A percentile compares a stretch with the other conserved stretches of the same genome.
These are phyloP conservation scores for Moniliophthora roreri DNA, from an alignment of 1,284 basidiomycete species.

Conservation along the genomic window DNA sequence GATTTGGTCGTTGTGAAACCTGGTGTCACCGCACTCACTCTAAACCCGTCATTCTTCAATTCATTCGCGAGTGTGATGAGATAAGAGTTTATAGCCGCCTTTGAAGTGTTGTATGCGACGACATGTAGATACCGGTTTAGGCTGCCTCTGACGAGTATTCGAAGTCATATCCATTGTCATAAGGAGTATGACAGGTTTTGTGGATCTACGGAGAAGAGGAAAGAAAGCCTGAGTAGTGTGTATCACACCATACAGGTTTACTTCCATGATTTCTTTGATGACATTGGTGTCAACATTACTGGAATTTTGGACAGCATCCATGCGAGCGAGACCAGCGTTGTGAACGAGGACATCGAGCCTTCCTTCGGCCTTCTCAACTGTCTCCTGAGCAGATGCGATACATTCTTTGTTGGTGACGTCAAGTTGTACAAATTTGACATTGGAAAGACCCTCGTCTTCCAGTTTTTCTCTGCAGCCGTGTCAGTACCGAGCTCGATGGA, in stretches of 20 bases:
- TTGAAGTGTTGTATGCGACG: constrained; percentile 19
- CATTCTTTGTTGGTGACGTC: constrained; percentile 34
- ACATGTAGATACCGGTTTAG: constrained; percentile 10
- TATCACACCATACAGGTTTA: constrained; percentile 38
- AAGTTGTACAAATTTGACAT: constrained; percentile 33
- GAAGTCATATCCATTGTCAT: constrained; percentile 51
- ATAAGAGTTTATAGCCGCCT: constrained; percentile 19
- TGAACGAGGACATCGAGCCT: constrained; percentile 47
- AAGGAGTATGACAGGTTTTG: constrained; percentile 26
- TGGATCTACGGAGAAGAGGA: constrained; percentile 27
- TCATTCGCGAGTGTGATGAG: constrained; percentile 15
- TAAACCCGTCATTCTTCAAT: constrained; percentile 24
- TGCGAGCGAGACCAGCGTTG: constrained; percentile 40
- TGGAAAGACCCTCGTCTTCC: constrained; percentile 22
- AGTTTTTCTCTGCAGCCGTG: constrained; percentile 20
- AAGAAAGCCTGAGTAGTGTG: constrained; percentile 35
- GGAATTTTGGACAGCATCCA: constrained; percentile 33
- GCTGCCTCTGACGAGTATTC: constrained; percentile 38
- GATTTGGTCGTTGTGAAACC: constrained; percentile 42
- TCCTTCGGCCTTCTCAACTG: constrained; percentile 40
- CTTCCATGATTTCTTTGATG: constrained; percentile 36
- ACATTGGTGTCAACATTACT: constrained; percentile 29
- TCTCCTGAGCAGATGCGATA: constrained; percentile 32
- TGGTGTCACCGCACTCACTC: constrained; percentile 37
- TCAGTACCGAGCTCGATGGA: background rate